Base-by-base conservation (phyloP, 2,329 filamentous ascomycete genomes). In the Biscogniauxia sp. region DNA sequence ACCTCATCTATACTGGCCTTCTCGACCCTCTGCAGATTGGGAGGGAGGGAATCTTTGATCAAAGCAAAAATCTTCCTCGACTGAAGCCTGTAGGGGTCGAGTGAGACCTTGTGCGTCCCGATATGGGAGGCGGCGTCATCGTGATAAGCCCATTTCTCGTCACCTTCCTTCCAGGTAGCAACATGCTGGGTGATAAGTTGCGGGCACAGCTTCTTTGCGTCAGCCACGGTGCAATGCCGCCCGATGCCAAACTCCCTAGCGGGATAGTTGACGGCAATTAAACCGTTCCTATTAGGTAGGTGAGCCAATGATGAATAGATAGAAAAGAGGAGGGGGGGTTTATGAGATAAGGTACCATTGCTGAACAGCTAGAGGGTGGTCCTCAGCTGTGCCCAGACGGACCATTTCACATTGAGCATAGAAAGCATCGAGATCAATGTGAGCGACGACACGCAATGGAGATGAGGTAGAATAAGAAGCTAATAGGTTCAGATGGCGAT, bases 351-450 rank as follows among this genome's bases (percentile, higher is more conserved):
- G 60, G 56, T 62, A 68, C 37, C 91, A 98, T 81, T 98, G 94
- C 73, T 96, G 93, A 20, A 99, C 95, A 0, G 93, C 95, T 23
- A 99, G 84, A 9, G 95, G 95, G 66, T 88, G 84, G 60, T 92
- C 85, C 63, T 91, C 88, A 15, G 89, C 80, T 11, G 91, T 79
- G 13, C 88, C 88, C 52, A 98, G 82, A 7, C 95, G 87, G 9
- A 97, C 88, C 84, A 93, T 96, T 77, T 99, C 95, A 73, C 93
- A 97, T 79, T 99, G 95, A 3, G 91, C 90, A 75, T 99, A 99
- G 77, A 99, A 99, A 49, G 94, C 94, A 84, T 99, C 95, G 61
- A 99, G 87, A 71, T 99, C 95, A 64, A 98, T 87, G 74, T 97
- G 93, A 6, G 92, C 92, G 68, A 97, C 87, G 26, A 96, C 90